Evolutionary conservation across 139 green algal genomes (phyloP).

Genomic region (Zygnema cylindricum): DNA sequence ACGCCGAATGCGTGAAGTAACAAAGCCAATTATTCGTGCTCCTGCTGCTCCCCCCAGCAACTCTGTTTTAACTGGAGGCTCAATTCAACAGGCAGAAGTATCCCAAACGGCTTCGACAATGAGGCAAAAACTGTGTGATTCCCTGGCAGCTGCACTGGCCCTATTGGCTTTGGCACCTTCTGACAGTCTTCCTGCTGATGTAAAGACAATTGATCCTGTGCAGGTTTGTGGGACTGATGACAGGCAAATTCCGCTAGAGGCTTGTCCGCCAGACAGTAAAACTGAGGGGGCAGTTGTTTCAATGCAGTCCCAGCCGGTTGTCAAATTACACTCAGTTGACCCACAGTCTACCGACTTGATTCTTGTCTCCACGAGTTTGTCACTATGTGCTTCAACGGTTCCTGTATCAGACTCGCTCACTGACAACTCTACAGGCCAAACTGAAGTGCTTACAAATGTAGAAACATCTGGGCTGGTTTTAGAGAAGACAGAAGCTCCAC

Average conservation of each 20-base stretch:
- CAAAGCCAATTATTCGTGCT: background rate
- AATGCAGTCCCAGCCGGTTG: background rate
- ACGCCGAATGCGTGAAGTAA: background rate
- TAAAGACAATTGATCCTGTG: background rate
- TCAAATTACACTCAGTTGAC: background rate
- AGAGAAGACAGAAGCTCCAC: background rate
- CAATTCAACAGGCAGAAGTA: background rate
- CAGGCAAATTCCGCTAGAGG: background rate
- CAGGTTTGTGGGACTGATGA: background rate
- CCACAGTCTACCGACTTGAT: background rate
- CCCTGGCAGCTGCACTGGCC: slow-evolving; percentile 1
- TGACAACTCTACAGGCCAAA: no score
- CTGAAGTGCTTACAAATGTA: background rate
- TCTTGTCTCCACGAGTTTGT: background rate
- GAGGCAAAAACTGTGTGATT: slow-evolving; percentile 10
- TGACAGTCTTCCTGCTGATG: background rate
- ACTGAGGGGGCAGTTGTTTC: no score
- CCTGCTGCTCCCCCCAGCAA: background rate
- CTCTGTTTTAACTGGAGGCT: background rate
- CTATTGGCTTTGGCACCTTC: background rate
- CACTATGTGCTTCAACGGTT: background rate
- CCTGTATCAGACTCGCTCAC: background rate
- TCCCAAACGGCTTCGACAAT: background rate
- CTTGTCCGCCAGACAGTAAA: no score
- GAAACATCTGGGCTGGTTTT: background rate